Base-by-base conservation (phyloP, 108 stramenopile genomes). In the Craspedostauros australis region DNA sequence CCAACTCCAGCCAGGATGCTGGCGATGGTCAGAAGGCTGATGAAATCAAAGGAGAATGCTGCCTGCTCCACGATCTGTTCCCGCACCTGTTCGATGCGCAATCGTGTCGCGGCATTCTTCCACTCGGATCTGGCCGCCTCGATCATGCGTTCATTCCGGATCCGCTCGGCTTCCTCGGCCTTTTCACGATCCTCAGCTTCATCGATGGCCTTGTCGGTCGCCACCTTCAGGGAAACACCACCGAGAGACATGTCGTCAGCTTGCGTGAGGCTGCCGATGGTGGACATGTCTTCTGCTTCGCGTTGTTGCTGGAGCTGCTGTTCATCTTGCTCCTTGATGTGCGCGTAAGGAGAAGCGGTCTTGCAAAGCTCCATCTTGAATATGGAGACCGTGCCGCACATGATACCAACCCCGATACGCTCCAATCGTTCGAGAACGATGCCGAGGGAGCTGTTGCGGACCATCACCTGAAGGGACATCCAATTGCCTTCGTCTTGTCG, bases 1-100 rank as follows among this genome's bases (percentile, higher is more conserved):
- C 91, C 94, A 3, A 93, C 44, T 15, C 68, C 81, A 0, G 91
- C 92, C 56, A 91, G 39, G 11, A 89, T 68, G 21, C 61, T 60
- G 6, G 89, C 87, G 22, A 91, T 59, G 28, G 75, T 38, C 6
- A 88, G 49, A 4, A 94, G 48, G 7, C 54, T 42, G 34, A 73
- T 47, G 57, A 55, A 77, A 43, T 77, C 62, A 51, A 77, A 60
- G 25, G 73, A 45, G 26, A 73, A 39, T 49, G 48, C 70, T 1
- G 80, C 59, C 20, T 68, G 73, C 27, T 67, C 50, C 15, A 52
- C 40, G 33, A 87, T 80, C 49, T 79, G 74, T 39, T 79, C 80
- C 46, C 67, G 51, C 23, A 87, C 72, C 62, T 80, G 66, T 38
- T 59, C 57, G 9, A 84, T 68, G 21, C 75, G 53, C 26, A 84